Evolutionary conservation across 163 green algal genomes (phyloP), one percentile per base, ranked within the genome.

Genomic region (Coccomyxa subellipsoidea): DNA sequence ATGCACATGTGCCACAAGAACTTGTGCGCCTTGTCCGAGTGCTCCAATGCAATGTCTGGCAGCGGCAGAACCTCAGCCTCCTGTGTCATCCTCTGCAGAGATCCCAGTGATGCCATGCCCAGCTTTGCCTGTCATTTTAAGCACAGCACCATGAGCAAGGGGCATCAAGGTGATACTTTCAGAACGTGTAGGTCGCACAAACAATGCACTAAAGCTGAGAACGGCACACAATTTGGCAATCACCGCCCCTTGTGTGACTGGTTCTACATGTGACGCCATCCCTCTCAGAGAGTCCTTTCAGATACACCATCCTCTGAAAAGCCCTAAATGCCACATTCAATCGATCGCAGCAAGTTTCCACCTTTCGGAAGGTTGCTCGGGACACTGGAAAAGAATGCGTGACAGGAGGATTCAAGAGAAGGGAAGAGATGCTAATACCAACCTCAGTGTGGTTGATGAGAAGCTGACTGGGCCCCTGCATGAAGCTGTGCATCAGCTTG

Each of bases 1-100:
- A 73, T 73, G n/a, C 66, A 73, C 66, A 73, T 73, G 8, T 73
- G 66, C 66, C 66, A 73, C n/a, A 73, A 27, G 27, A 34, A 73
- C 47, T 12, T 73, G 6, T 73, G 66, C 21, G 29, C 27, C 66
- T n/a, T 73, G 8, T 73, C 8, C 27, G 29, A 73, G 29, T 73
- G 21, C 27, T 73, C 29, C 31, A 34, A 8, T 34, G 66, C 27
- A 36, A 34, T 73, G 66, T 73, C n/a, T 32, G 27, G 29, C 66
- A 73, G 66, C 2, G 66, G n/a, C 27, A 73, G n/a, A 27, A 73
- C n/a, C n/a, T 34, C 4, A 6, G n/a, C 66, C 66, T 73, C 66
- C 66, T 73, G 66, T 27, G 66, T 73, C 29, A 73, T 36, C 29
- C 27, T 32, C 27, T 73, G 66, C 21, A 34, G 66, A 2, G 66